Conservation (phyloP, 306 rosid genomes). For the Vigna mungo region DNA sequence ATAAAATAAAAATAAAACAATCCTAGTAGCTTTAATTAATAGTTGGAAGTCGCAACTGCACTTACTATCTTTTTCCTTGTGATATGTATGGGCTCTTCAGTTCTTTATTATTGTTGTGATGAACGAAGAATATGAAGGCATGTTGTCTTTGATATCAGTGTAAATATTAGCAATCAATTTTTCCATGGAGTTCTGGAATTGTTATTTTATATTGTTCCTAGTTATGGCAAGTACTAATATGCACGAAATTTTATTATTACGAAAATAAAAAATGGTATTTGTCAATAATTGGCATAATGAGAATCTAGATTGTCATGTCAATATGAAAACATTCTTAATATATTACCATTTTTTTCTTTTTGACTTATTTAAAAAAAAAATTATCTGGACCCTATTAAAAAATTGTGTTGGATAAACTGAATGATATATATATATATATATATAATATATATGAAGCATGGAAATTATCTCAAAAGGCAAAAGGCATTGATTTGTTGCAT, state of each 20-base stretch:
- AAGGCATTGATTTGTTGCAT: conserved; percentile 31
- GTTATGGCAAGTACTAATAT: background rate
- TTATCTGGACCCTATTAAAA: background rate
- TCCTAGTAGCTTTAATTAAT: conserved; percentile 34
- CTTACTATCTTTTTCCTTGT: conserved; percentile 40
- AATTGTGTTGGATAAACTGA: background rate
- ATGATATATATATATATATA: background rate
- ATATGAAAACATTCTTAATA: conserved; percentile 10
- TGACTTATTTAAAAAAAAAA: background rate
- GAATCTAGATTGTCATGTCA: conserved; percentile 31
- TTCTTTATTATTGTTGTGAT: conserved; percentile 40
- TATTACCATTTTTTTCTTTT: background rate
- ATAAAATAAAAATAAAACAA: conserved; percentile 11
- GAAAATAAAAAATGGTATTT: background rate
- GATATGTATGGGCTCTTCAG: conserved; percentile 44
- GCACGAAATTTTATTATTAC: background rate
- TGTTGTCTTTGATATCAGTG: conserved; percentile 22
- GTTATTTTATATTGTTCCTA: conserved; percentile 12
- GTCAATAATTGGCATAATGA: background rate
- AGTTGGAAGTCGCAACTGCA: conserved; percentile 44
- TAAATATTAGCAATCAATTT: background rate
- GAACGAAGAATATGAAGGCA: conserved; percentile 13
- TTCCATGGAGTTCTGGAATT: background rate
- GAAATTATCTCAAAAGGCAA: conserved; percentile 31
- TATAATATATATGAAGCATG: background rate